These are phyloP conservation scores for Candida patagonica DNA, from an alignment of 805 yeast genomes.

Conservation along the genomic window DNA sequence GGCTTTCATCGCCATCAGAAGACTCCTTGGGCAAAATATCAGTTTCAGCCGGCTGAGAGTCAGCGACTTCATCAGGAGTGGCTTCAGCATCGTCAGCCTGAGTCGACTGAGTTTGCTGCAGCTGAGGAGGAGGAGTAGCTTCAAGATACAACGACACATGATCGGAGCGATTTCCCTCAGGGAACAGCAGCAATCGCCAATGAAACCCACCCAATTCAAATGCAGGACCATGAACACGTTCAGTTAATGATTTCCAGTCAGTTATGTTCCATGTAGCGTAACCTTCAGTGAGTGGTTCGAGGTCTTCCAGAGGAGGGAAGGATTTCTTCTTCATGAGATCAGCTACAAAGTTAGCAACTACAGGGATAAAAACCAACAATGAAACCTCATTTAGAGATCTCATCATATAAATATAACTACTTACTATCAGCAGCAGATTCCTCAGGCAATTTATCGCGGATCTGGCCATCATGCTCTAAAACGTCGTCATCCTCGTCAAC, in stretches of 20 bases:
- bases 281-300: slow-evolving; percentile 19
- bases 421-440: slow-evolving; percentile 8
- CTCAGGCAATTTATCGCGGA: background rate
- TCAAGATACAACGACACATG: slow-evolving; percentile 71
- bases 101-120: background rate
- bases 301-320: slow-evolving; percentile 16
- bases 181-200: slow-evolving; percentile 60
- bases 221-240: slow-evolving; percentile 26
- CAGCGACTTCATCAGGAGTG: background rate
- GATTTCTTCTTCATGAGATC: slow-evolving; percentile 12
- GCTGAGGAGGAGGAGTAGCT: slow-evolving; percentile 36
- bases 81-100: background rate
- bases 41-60: background rate
- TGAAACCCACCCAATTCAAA: slow-evolving; percentile 24
- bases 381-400: background rate
- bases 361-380: too few species aligned
- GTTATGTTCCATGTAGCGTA: slow-evolving; percentile 28
- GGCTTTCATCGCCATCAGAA: slow-evolving; percentile 28
- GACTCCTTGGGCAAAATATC: slow-evolving; percentile 14
- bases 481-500: slow-evolving; percentile 4
- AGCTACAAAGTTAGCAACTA: slow-evolving; percentile 1
- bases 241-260: slow-evolving; percentile 30
- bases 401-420: background rate
- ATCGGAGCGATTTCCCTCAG: slow-evolving; percentile 57
- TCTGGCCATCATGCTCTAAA: background rate